A percentile compares a stretch with the other conserved stretches of the same genome.
phyloP scores from a whole-genome alignment of 2,329 filamentous ascomycete species.

The Colletotrichum sp. region DNA sequence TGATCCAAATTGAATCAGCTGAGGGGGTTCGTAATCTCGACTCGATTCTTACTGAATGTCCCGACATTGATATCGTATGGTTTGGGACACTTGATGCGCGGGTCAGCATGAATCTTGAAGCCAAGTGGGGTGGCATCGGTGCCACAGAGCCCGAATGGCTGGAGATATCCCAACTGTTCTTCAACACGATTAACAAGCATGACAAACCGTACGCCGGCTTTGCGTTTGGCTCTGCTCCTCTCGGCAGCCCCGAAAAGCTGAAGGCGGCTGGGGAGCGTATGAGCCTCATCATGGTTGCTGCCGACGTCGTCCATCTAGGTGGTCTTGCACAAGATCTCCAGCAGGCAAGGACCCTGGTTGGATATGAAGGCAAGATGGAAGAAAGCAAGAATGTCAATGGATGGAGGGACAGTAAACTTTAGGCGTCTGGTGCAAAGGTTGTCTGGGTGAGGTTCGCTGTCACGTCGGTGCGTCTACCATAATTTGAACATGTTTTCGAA shows the following conservation, averaged over 20 bases:
- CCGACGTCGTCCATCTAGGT: conserved; percentile 27
- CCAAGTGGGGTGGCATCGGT: conserved; percentile 30
- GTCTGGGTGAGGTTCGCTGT: not conserved
- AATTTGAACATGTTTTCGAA: not conserved
- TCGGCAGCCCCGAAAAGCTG: conserved; percentile 27
- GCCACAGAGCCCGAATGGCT: conserved; percentile 45
- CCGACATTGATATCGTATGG: conserved; percentile 53
- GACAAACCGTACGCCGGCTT: conserved; percentile 46
- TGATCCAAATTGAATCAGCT: conserved; percentile 52
- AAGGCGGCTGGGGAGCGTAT: conserved; percentile 28
- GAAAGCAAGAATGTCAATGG: not conserved
- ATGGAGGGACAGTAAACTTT: not conserved
- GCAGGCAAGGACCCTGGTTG: not conserved
- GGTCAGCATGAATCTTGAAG: conserved; percentile 47
- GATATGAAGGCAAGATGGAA: not conserved
- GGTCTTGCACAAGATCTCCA: conserved; percentile 25
- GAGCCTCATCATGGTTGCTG: conserved; percentile 26
- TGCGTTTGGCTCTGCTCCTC: conserved; percentile 28
- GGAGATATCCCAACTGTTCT: conserved; percentile 40
- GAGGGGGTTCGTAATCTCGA: conserved; percentile 51
- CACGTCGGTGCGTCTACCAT: not conserved
- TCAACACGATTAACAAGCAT: conserved; percentile 46
- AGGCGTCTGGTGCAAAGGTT: not conserved
- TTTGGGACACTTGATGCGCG: conserved; percentile 49
- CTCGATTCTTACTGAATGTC: conserved; percentile 48